A percentile compares a stretch with the other conserved stretches of the same genome.
Conservation (phyloP, 805 yeast species). For the Candida maltosa region DNA sequence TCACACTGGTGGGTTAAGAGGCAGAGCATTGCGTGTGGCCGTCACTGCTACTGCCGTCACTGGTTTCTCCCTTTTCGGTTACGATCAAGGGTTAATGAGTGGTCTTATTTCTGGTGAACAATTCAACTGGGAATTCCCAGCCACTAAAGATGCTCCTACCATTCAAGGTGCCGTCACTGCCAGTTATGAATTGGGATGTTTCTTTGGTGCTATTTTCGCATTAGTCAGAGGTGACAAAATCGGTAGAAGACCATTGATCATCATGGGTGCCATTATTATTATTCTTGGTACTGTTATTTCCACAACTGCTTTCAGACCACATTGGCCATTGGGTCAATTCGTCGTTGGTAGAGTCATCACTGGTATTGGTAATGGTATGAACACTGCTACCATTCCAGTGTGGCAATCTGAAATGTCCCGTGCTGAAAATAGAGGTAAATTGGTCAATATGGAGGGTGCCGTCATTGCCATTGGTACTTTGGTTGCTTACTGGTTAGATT, state of each 20-base stretch:
- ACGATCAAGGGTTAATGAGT: conserved; percentile 43
- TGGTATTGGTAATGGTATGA: conserved; percentile 38
- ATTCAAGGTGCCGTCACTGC: conserved; percentile 69
- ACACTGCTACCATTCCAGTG: conserved; percentile 42
- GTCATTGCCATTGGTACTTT: conserved; percentile 65
- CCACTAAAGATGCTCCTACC: conserved; percentile 30
- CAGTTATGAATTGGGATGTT: conserved; percentile 65
- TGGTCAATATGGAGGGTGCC: conserved; percentile 44
- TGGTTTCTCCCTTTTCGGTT: conserved; percentile 31
- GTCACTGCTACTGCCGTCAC: conserved; percentile 26
- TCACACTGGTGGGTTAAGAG: conserved; percentile 53
- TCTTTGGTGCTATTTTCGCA: conserved; percentile 41
- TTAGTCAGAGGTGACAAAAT: conserved; percentile 34
- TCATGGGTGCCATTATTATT: conserved; percentile 34
- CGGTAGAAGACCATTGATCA: conserved; percentile 41
- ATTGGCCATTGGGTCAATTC: conserved; percentile 64
- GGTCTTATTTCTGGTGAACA: conserved; percentile 38
- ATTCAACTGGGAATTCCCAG: conserved; percentile 36
- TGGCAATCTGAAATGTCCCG: conserved; percentile 46
- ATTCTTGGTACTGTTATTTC: conserved; percentile 39
- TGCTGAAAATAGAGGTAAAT: conserved; percentile 37
- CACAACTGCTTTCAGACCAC: conserved; percentile 30
- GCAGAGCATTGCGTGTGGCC: conserved; percentile 40
- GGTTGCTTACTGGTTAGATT: conserved; percentile 63
- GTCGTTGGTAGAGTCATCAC: conserved; percentile 55